These are phyloP conservation scores for Colletotrichum gloeosporioides DNA, from an alignment of 2,329 filamentous ascomycete genomes.

Conservation along the genomic window DNA sequence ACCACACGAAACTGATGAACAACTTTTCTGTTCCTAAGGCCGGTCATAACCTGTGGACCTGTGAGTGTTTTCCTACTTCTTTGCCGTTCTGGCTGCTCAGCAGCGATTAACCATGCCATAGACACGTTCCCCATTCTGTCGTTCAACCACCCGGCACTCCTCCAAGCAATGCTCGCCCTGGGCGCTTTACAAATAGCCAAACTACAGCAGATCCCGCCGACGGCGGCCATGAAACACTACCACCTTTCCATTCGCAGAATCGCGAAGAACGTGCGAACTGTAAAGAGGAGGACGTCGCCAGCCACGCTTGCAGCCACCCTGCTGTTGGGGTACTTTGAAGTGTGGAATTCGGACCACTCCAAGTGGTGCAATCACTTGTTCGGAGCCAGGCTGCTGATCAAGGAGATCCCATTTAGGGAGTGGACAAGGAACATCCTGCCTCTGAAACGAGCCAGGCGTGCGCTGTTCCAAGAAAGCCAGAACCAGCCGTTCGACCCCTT, in stretches of 20 bases:
- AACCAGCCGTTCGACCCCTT: slow-evolving; percentile 30
- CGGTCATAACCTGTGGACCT: slow-evolving; percentile 70
- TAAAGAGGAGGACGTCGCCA: slow-evolving; percentile 72
- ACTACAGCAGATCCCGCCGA: slow-evolving; percentile 74
- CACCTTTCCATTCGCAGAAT: slow-evolving; percentile 83
- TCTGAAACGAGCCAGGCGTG: slow-evolving; percentile 54
- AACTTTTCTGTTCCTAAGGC: slow-evolving; percentile 65
- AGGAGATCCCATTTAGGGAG: slow-evolving; percentile 78
- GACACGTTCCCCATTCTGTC: slow-evolving; percentile 84
- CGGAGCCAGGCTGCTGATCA: slow-evolving; percentile 81
- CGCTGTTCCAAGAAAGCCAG: slow-evolving; percentile 42
- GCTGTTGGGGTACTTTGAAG: slow-evolving; percentile 89
- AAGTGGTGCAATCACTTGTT: slow-evolving; percentile 95
- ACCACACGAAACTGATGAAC: slow-evolving; percentile 70
- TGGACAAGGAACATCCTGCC: slow-evolving; percentile 76
- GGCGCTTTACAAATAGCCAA: slow-evolving; percentile 88
- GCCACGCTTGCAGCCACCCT: slow-evolving; percentile 89
- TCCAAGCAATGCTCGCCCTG: slow-evolving; percentile 90
- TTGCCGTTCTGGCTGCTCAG: neutral
- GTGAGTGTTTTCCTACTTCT: slow-evolving; percentile 42
- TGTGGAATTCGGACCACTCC: slow-evolving; percentile 91
- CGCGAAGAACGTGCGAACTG: slow-evolving; percentile 74
- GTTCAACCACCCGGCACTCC: slow-evolving; percentile 81
- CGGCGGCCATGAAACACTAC: slow-evolving; percentile 89
- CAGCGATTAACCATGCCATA: slow-evolving; percentile 34